Conservation (phyloP, 78 protist species). For the Protostelium mycophagum region DNA sequence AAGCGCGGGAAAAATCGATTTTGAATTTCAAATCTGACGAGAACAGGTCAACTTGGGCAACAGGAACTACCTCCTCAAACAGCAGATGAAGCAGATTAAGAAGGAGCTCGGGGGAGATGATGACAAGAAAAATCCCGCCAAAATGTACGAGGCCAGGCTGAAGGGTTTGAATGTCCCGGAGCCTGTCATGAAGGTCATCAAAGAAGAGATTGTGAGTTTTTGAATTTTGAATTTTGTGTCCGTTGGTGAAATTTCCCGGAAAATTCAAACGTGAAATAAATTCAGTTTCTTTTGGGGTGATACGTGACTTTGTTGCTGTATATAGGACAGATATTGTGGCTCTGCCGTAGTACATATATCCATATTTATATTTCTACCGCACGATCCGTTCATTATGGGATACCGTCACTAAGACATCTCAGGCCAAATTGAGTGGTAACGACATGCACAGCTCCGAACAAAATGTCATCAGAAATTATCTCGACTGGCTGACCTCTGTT, state of each 20-base stretch:
- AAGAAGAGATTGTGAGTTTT: conserved; percentile 63
- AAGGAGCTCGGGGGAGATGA: neutral
- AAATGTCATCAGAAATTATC: conserved; percentile 84
- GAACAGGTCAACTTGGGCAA: neutral
- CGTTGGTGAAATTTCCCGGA: no score
- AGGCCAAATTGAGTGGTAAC: conserved; percentile 11
- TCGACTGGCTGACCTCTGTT: conserved; percentile 90
- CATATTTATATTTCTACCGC: no score
- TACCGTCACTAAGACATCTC: no score
- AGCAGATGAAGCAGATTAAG: neutral
- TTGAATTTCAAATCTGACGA: no score
- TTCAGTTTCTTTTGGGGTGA: no score
- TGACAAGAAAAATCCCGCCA: neutral
- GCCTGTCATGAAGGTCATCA: conserved; percentile 12
- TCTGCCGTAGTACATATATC: no score
- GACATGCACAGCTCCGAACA: conserved; percentile 80
- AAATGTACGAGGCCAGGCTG: neutral
- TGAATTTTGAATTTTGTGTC: no score
- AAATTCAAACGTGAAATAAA: no score
- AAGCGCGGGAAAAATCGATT: no score
- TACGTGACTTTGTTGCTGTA: no score
- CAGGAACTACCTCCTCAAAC: neutral
- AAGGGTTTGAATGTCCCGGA: neutral
- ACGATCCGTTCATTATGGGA: no score
- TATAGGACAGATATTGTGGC: no score